phyloP scores from a whole-genome alignment of 257 asterid genomes.

The Ligustrum vulgare region DNA sequence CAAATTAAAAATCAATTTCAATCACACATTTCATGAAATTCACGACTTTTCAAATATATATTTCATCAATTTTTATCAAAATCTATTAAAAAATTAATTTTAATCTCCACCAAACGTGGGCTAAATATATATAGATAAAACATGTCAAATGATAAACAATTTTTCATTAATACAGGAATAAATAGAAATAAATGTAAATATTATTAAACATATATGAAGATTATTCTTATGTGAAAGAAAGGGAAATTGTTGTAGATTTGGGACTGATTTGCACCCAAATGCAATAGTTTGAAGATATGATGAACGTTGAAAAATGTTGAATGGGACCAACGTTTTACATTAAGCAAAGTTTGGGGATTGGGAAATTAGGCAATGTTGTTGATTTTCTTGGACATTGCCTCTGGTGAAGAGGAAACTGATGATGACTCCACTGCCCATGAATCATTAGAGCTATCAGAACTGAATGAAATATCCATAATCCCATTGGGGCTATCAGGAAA shows the following conservation, averaged over 20 bases:
- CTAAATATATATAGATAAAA: no score
- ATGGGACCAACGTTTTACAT: neutral
- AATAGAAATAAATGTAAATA: constrained; percentile 19
- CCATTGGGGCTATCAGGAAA: constrained; percentile 73
- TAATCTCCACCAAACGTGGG: no score
- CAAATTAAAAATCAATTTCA: no score
- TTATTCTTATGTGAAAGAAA: constrained; percentile 15
- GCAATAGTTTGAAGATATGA: neutral
- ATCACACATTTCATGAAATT: no score
- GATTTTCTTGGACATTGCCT: constrained; percentile 57
- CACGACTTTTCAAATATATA: no score
- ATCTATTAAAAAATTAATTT: no score
- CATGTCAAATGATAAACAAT: constrained; percentile 10
- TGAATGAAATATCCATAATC: constrained; percentile 59
- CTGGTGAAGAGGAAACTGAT: constrained; percentile 71
- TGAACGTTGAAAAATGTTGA: neutral
- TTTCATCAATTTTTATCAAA: no score
- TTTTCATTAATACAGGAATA: neutral
- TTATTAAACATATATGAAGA: constrained; percentile 31
- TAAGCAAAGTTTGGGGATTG: neutral
- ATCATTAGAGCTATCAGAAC: constrained; percentile 51
- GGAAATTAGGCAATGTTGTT: constrained; percentile 15
- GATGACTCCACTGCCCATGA: constrained; percentile 45
- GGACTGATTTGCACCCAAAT: neutral
- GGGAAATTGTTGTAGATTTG: constrained; percentile 4